These are phyloP conservation scores for Closterium sp. DNA, from an alignment of 139 green algal species.

Conservation along the genomic window DNA sequence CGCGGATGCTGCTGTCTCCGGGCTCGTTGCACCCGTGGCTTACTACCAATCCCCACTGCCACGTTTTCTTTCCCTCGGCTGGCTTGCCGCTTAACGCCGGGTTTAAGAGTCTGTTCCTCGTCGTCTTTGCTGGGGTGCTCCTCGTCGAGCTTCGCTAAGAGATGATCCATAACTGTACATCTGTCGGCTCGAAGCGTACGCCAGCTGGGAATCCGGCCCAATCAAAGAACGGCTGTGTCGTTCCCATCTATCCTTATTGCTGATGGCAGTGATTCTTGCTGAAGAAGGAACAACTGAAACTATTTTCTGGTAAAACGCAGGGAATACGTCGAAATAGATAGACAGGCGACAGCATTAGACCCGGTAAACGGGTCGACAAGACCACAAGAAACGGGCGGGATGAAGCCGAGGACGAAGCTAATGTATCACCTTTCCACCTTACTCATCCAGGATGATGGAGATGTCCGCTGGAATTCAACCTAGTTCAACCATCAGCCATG, in stretches of 20 bases:
- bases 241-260: not conserved
- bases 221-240: not conserved
- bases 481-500: not conserved
- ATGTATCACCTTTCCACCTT: not conserved
- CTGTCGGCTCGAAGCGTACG: not conserved
- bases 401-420: not conserved
- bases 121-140: not conserved
- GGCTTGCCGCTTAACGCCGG: not conserved
- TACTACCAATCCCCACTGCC: not conserved
- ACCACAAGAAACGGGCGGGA: not conserved
- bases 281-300: not conserved
- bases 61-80: not conserved
- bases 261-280: too few relatives aligned
- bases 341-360: not conserved
- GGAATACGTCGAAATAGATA: not conserved
- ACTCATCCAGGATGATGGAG: too few relatives aligned
- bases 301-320: not conserved
- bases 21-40: not conserved
- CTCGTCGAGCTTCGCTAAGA: not conserved
- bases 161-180: constrained; percentile 3
- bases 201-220: not conserved
- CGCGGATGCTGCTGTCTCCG: not conserved
- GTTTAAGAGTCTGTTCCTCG: not conserved
- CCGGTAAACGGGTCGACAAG: not conserved
- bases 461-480: not conserved